Conservation (phyloP, 2,329 filamentous ascomycete species). For the Ophiognomonia clavigignenti-juglandacearum region DNA sequence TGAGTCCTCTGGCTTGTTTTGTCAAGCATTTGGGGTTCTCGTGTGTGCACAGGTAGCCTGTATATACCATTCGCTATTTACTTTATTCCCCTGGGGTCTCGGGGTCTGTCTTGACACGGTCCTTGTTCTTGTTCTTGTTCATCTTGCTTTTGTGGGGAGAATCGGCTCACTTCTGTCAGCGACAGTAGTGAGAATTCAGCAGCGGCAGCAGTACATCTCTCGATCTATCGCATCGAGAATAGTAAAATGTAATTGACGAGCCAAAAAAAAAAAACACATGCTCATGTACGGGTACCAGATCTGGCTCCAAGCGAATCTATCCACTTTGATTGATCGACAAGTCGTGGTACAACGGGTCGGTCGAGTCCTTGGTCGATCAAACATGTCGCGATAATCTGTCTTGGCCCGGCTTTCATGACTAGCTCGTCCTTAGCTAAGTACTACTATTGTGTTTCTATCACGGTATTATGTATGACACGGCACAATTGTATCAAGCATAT, state of each 20-base stretch:
- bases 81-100: slow-evolving; percentile 17
- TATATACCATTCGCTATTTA: slow-evolving; percentile 24
- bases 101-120: slow-evolving; percentile 11
- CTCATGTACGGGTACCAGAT: no score
- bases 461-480: no score
- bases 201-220: no score
- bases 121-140: slow-evolving; percentile 2
- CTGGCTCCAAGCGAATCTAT: background rate
- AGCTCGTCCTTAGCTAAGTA: no score
- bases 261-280: no score
- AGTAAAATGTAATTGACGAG: no score
- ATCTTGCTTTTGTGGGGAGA: background rate
- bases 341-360: background rate
- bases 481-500: no score
- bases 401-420: background rate
- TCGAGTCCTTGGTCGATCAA: background rate
- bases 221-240: no score
- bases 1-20: background rate
- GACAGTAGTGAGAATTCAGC: no score
- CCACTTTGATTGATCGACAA: background rate
- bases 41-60: slow-evolving; percentile 19
- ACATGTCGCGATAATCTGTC: background rate
- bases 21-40: slow-evolving; percentile 15
- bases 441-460: background rate
- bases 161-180: background rate